These are phyloP conservation scores for Botrytis galanthina DNA, from an alignment of 2,329 filamentous ascomycete species.

Conservation along the genomic window DNA sequence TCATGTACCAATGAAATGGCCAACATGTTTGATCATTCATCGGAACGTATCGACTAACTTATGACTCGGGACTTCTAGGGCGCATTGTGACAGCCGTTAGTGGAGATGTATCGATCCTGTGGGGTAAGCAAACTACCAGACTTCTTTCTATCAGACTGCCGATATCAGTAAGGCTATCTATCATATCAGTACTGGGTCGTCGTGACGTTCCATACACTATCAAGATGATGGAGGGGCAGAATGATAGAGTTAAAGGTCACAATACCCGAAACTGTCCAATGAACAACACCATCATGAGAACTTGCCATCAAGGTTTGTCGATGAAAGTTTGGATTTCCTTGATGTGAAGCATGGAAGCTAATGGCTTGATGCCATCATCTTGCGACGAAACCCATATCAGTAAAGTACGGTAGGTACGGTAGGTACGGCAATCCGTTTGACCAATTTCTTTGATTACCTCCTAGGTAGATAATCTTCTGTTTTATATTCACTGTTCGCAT, in stretches of 20 bases:
- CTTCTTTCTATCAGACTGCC: background rate
- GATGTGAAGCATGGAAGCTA: background rate
- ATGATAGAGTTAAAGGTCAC: background rate
- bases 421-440: slow-evolving; percentile 15
- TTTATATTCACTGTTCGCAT: slow-evolving; percentile 15
- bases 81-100: background rate
- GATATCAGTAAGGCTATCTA: slow-evolving; percentile 6
- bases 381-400: background rate
- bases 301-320: slow-evolving; percentile 3
- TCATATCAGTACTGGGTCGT: background rate
- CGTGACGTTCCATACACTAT: slow-evolving; percentile 21
- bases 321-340: slow-evolving; percentile 5
- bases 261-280: slow-evolving; percentile 12
- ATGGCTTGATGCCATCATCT: slow-evolving; percentile 1
- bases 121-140: background rate
- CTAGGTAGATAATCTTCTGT: background rate
- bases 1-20: background rate
- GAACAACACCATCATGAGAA: background rate
- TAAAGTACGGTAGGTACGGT: background rate
- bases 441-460: slow-evolving; percentile 19
- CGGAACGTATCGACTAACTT: background rate
- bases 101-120: background rate
- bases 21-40: background rate
- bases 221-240: slow-evolving; percentile 11
- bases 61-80: background rate